These are phyloP conservation scores for Talaromyces ruber DNA, from an alignment of 495 filamentous ascomycete species.

Conservation along the genomic window DNA sequence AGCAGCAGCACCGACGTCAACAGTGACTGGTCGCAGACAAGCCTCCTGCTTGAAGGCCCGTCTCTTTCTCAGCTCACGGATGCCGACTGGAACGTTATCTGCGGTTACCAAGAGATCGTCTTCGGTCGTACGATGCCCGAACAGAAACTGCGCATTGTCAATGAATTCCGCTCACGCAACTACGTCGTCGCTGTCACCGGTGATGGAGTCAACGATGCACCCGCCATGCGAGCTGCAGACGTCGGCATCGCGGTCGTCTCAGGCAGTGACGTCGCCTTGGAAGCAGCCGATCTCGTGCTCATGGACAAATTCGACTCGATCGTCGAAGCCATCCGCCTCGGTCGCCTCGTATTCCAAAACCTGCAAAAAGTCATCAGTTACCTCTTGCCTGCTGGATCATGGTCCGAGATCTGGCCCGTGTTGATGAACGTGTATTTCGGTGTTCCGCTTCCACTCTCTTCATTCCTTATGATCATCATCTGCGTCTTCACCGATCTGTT, in stretches of 20 bases:
- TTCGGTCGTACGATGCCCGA: constrained; percentile 70
- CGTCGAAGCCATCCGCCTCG: constrained; percentile 57
- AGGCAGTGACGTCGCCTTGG: constrained; percentile 56
- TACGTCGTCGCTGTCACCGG: constrained; percentile 45
- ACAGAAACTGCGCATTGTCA: constrained; percentile 68
- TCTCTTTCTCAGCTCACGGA: constrained; percentile 49
- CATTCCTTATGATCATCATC: constrained; percentile 62
- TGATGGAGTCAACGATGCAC: constrained; percentile 53
- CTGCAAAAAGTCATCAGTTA: constrained; percentile 49
- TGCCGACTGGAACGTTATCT: constrained; percentile 49
- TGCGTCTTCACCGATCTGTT: constrained; percentile 56
- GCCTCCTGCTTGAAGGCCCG: constrained; percentile 36
- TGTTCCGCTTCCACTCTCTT: constrained; percentile 56
- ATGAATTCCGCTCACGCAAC: constrained; percentile 47
- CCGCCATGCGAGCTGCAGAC: constrained; percentile 45
- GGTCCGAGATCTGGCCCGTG: constrained; percentile 64
- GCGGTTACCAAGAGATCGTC: constrained; percentile 54
- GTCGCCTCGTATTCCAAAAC: constrained; percentile 47
- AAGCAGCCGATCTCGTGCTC: constrained; percentile 63
- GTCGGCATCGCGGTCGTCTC: constrained; percentile 44
- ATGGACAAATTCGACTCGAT: constrained; percentile 58
- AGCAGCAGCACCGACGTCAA: not conserved
- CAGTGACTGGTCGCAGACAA: constrained; percentile 7
- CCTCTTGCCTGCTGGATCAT: constrained; percentile 53
- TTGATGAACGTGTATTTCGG: constrained; percentile 61